phyloP scores from a whole-genome alignment of 2,329 filamentous ascomycete genomes.

The Fusarium mundagurra region DNA sequence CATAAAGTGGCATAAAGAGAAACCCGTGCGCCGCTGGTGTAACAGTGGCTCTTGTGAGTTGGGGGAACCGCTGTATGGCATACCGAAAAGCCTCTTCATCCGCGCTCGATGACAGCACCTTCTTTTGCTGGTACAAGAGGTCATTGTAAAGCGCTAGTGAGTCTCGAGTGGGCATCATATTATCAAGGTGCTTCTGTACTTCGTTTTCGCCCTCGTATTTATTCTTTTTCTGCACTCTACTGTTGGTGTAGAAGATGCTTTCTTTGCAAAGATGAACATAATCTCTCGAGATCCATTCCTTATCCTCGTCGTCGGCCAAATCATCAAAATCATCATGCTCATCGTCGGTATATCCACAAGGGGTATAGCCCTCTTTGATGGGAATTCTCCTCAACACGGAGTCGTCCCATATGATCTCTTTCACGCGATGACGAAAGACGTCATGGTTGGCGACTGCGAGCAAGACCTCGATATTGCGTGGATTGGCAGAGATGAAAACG shows the following conservation, averaged over 20 bases:
- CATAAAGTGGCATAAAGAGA: background rate
- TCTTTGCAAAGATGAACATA: background rate
- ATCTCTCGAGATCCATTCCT: background rate
- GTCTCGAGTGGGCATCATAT: background rate
- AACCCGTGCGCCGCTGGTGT: background rate
- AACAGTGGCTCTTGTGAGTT: background rate
- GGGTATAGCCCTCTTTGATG: rapidly evolving
- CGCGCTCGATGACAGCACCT: background rate
- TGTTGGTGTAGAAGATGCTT: background rate
- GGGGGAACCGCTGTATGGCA: background rate
- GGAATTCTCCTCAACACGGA: background rate
- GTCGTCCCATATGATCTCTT: slow-evolving; percentile 14
- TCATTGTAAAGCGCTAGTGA: background rate
- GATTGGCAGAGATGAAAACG: slow-evolving; percentile 4
- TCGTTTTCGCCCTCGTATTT: background rate
- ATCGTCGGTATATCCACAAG: background rate
- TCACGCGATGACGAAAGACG: background rate
- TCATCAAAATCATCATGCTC: background rate
- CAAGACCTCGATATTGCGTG: background rate
- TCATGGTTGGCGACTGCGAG: slow-evolving; percentile 1
- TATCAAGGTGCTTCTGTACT: background rate
- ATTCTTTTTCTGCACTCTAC: background rate
- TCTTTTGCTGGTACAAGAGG: background rate
- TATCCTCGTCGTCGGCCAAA: background rate
- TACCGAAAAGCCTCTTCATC: slow-evolving; percentile 10